These are phyloP conservation scores for Leishmania guyanensis DNA, from an alignment of 208 protist species.

Conservation along the genomic window DNA sequence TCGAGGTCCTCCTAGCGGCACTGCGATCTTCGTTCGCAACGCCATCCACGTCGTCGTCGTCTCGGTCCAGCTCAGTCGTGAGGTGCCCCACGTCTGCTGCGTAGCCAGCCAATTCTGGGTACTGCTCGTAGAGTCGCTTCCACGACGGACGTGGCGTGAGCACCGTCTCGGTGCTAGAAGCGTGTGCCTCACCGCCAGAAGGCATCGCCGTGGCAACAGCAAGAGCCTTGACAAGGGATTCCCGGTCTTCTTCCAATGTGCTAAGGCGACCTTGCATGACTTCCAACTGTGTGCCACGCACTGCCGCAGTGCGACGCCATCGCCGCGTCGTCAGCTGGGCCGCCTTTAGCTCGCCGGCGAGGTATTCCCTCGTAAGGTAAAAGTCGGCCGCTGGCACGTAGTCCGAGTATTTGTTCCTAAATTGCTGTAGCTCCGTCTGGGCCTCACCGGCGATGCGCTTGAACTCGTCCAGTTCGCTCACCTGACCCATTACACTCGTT, in stretches of 20 bases:
- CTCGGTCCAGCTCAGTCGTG: slow-evolving; percentile 12
- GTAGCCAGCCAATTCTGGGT: slow-evolving; percentile 52
- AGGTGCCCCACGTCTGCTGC: slow-evolving; percentile 22
- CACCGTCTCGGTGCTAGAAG: slow-evolving; percentile 14
- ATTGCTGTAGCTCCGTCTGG: slow-evolving; percentile 71
- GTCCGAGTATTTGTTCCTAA: slow-evolving; percentile 65
- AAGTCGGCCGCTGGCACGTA: slow-evolving; percentile 73
- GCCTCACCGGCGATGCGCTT: slow-evolving; percentile 78
- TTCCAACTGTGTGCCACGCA: slow-evolving; percentile 80
- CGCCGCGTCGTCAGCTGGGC: slow-evolving; percentile 53
- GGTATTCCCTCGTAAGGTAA: slow-evolving; percentile 70
- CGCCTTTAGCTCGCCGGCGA: slow-evolving; percentile 54
- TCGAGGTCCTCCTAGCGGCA: neutral
- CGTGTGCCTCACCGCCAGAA: neutral
- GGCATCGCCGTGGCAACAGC: neutral
- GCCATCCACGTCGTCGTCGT: neutral
- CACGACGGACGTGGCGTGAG: slow-evolving; percentile 83
- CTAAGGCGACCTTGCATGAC: slow-evolving; percentile 65
- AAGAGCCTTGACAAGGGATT: slow-evolving; percentile 20
- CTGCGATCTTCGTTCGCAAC: neutral
- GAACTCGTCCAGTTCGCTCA: slow-evolving; percentile 79
- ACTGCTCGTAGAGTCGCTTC: slow-evolving; percentile 33
- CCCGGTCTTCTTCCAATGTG: slow-evolving; percentile 47
- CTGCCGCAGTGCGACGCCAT: slow-evolving; percentile 73
- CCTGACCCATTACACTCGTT: slow-evolving; percentile 39